Evolutionary conservation across 2,329 filamentous ascomycete species (phyloP).

Genomic region (Aureobasidium sp.): DNA sequence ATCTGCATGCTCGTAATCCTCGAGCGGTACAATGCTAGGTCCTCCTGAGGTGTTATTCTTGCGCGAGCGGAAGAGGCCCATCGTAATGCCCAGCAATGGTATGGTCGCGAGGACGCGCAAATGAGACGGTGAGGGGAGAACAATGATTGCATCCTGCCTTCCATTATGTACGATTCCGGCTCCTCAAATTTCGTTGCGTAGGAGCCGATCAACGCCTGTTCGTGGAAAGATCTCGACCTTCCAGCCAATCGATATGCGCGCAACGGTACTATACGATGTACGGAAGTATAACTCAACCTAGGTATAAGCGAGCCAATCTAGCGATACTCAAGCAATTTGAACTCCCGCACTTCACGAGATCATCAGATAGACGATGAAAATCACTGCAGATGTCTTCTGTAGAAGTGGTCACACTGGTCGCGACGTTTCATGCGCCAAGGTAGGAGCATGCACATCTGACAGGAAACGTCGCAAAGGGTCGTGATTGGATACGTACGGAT

Average conservation of each 20-base stretch:
- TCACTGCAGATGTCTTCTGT: neutral
- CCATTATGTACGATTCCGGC: constrained; percentile 1
- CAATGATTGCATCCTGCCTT: neutral
- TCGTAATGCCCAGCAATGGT: neutral
- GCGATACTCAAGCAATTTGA: neutral
- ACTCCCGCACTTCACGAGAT: neutral
- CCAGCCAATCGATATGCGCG: neutral
- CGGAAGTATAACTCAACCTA: neutral
- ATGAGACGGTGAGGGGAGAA: neutral
- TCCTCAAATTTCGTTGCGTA: constrained; percentile 4
- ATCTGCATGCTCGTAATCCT: neutral
- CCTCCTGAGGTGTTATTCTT: neutral
- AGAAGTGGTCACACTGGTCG: neutral
- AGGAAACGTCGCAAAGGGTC: neutral
- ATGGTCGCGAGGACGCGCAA: neutral
- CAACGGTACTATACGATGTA: constrained; percentile 7
- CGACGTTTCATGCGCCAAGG: neutral
- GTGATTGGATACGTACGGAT: neutral
- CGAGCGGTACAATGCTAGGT: neutral
- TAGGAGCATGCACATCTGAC: neutral
- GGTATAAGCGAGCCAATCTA: neutral
- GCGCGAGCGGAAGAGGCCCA: neutral
- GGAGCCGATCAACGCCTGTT: constrained; percentile 10
- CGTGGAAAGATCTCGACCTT: neutral
- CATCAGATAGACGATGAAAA: neutral